Conservation (phyloP, 2,329 filamentous ascomycete species). For the Arthrobotrys entomopaga region DNA sequence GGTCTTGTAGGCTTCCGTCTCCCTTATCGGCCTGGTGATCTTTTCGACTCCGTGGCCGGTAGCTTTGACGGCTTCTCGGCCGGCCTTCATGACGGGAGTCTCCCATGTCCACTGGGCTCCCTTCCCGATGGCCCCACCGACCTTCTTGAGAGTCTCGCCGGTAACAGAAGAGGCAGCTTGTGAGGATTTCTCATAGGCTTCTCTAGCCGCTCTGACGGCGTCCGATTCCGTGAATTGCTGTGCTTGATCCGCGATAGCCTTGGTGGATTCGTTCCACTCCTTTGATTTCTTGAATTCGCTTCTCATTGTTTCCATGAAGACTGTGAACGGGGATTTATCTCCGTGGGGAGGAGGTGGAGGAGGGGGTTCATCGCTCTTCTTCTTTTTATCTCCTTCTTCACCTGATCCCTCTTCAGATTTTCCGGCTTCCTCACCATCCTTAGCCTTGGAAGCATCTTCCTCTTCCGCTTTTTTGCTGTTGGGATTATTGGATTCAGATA, state of each 20-base stretch:
- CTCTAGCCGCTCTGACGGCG: constrained; percentile 82
- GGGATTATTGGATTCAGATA: constrained; percentile 40
- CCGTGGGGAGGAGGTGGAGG: constrained; percentile 95
- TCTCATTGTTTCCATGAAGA: constrained; percentile 96
- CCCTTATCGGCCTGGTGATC: constrained; percentile 90
- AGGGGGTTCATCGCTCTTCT: constrained; percentile 69
- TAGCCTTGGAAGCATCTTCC: constrained; percentile 50
- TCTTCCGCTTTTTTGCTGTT: constrained; percentile 43
- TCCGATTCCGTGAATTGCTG: constrained; percentile 95
- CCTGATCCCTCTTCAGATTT: constrained; percentile 65
- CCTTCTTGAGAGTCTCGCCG: constrained; percentile 81
- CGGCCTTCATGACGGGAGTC: constrained; percentile 88
- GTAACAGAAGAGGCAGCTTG: constrained; percentile 79
- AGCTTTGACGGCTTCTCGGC: constrained; percentile 83
- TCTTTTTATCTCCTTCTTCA: constrained; percentile 65
- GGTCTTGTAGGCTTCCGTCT: constrained; percentile 91
- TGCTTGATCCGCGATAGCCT: constrained; percentile 87
- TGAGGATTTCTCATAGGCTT: constrained; percentile 86
- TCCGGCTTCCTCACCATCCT: constrained; percentile 62
- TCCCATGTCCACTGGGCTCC: constrained; percentile 98
- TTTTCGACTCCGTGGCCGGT: constrained; percentile 91
- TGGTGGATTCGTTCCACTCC: constrained; percentile 99
- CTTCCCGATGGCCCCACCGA: constrained; percentile 86
- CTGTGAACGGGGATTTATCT: constrained; percentile 98
- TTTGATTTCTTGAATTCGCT: constrained; percentile 95